Conservation (phyloP, 306 rosid species). For the Corylus avellana region DNA sequence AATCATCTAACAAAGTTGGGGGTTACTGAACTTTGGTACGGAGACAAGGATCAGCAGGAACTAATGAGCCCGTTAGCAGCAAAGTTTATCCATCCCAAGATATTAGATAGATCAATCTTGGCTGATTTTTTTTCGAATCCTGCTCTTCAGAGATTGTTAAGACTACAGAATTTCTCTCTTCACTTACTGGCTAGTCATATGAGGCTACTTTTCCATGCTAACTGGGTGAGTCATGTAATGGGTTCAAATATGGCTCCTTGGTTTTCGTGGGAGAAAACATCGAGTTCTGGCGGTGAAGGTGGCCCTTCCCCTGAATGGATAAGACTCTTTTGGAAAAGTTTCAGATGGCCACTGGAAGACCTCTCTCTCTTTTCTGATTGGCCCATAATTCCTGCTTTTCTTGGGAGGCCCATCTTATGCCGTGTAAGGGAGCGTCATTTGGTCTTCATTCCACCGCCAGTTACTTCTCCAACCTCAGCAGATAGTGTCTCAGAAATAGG, state of each 20-base stretch:
- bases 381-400: constrained; percentile 96
- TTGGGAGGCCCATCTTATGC: constrained; percentile 88
- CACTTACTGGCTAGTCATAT: constrained; percentile 74
- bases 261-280: constrained; percentile 91
- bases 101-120: constrained; percentile 71
- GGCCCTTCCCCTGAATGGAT: constrained; percentile 95
- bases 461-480: constrained; percentile 34
- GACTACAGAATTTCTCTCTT: constrained; percentile 67
- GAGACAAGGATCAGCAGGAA: constrained; percentile 75
- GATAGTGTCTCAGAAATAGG: constrained; percentile 46
- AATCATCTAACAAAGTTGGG: constrained; percentile 71
- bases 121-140: constrained; percentile 54
- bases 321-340: constrained; percentile 79
- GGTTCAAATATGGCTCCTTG: constrained; percentile 84
- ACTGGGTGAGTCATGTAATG: constrained; percentile 87
- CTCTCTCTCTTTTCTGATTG: constrained; percentile 81
- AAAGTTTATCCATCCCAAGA: constrained; percentile 77
- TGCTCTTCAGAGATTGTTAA: constrained; percentile 60
- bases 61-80: constrained; percentile 78
- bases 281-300: constrained; percentile 65
- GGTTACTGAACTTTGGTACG: constrained; percentile 82
- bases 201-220: constrained; percentile 71
- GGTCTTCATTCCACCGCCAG: constrained; percentile 81
- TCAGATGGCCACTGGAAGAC: constrained; percentile 54
- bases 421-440: constrained; percentile 79